Base-by-base conservation (phyloP, 2,329 filamentous ascomycete species). In the Whalleya microplaca region DNA sequence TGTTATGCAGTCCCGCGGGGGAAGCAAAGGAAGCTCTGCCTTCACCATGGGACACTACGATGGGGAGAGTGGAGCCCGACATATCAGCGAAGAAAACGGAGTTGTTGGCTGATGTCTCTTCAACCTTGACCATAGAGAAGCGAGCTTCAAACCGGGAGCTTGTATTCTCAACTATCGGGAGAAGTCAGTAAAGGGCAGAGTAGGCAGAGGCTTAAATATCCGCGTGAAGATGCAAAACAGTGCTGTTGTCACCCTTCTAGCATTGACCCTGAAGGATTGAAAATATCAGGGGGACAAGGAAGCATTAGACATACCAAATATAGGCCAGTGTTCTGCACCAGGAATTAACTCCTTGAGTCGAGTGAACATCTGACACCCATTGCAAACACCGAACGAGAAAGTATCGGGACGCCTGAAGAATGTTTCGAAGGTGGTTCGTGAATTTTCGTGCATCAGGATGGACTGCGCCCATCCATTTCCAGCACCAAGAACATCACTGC, bases 401-500 rank as follows among this genome's bases (percentile, higher is more conserved):
- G 95, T 98, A 71, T 97, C 92, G 3, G 87, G 84, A 27, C 95
- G 86, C 64, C 87, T 83, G 78, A 98, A 98, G 83, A 97, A 98
- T 47, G 79, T 75, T 67, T 89, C 80, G 76, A 98, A 97, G 65
- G 94, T 90, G 55, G 82, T 80, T 42, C 92, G 86, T 1, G 84
- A 82, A 42, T 88, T 88, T 55, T 88, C 84, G 75, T 98, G 92
- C 73, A 96, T 84, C 18, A 98, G 83, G 41, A 98, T 92, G 1
- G 90, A 94, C 76, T 96, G 93, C 3, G 95, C 92, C 95, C 95
- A 99, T 43, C 95, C 95, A 68, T 94, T 90, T 51, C 95, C 95
- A n/a, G 95, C 95, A 56, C 94, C 95, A 0, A 98, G 84, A 40
- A 94, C 90, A 61, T 81, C 79, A 61, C 62, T 47, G 41, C 4